These are phyloP conservation scores for Cercospora citrullina DNA, from an alignment of 2,329 filamentous ascomycete species.

Conservation along the genomic window DNA sequence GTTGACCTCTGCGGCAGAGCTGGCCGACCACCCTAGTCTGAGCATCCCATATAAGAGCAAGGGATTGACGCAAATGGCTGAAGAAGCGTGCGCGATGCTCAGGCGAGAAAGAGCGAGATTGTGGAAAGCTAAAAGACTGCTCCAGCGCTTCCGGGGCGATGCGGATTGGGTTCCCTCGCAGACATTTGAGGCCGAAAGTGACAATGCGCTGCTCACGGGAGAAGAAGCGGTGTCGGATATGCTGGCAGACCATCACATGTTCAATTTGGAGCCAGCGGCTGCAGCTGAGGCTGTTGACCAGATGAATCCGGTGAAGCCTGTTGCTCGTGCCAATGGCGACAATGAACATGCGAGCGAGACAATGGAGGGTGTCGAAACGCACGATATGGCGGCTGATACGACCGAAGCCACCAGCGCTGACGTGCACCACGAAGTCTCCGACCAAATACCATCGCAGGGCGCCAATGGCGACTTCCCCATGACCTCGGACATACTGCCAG, in stretches of 20 bases:
- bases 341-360: slow-evolving; percentile 19
- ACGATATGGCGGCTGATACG: slow-evolving; percentile 10
- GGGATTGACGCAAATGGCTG: slow-evolving; percentile 69
- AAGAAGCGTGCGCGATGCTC: slow-evolving; percentile 68
- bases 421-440: neutral
- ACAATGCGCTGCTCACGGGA: slow-evolving; percentile 42
- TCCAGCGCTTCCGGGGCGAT: slow-evolving; percentile 74
- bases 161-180: slow-evolving; percentile 63
- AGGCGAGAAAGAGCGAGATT: slow-evolving; percentile 72
- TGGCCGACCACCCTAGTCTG: slow-evolving; percentile 71
- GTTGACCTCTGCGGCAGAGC: slow-evolving; percentile 70
- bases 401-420: neutral
- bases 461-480: neutral
- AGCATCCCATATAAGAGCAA: slow-evolving; percentile 73
- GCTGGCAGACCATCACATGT: slow-evolving; percentile 21
- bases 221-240: slow-evolving; percentile 28
- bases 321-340: neutral
- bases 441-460: neutral
- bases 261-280: slow-evolving; percentile 14
- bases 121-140: slow-evolving; percentile 71
- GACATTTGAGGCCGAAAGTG: slow-evolving; percentile 52
- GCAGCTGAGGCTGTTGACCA: slow-evolving; percentile 12
- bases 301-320: slow-evolving; percentile 17
- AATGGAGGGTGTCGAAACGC: slow-evolving; percentile 34
- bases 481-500: neutral